Conservation (phyloP, 1,284 basidiomycete species). For the Ganoderma lucidum region DNA sequence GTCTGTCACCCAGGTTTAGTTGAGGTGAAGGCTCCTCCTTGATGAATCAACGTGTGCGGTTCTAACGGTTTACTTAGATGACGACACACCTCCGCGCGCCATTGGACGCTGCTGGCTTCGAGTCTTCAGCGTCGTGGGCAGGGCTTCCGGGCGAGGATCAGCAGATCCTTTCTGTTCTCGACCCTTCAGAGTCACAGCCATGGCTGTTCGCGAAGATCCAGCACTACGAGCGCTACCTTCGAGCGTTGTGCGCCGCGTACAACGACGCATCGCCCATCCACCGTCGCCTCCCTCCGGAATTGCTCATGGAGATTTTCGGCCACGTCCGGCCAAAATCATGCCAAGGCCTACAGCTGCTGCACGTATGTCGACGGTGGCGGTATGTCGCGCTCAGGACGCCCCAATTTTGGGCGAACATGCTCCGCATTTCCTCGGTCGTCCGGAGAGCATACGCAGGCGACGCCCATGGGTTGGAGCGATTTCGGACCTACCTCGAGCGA, state of each 20-base stretch:
- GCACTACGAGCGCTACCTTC: constrained; percentile 12
- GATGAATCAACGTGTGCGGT: neutral
- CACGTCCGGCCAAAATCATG: neutral
- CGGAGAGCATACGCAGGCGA: constrained; percentile 1
- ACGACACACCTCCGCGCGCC: neutral
- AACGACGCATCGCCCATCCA: constrained; percentile 16
- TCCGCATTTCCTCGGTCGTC: constrained; percentile 6
- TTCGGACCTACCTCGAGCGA: constrained; percentile 7
- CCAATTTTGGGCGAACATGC: constrained; percentile 22
- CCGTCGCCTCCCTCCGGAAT: constrained; percentile 18
- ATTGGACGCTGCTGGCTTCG: neutral
- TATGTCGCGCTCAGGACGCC: constrained; percentile 13
- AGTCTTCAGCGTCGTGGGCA: constrained; percentile 1
- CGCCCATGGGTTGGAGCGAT: neutral
- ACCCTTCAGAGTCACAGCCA: neutral
- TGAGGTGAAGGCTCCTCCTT: neutral
- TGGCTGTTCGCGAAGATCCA: constrained; percentile 12
- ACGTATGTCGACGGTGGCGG: constrained; percentile 19
- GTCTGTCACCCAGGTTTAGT: neutral
- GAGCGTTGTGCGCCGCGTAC: constrained; percentile 9
- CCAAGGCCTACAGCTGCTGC: constrained; percentile 12
- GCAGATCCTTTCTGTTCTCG: neutral
- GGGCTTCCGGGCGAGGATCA: constrained; percentile 6
- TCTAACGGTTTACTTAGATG: constrained; percentile 3
- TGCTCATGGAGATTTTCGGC: constrained; percentile 23